phyloP scores from a whole-genome alignment of 352 stramenopile species.

The Phytophthora tubulina region DNA sequence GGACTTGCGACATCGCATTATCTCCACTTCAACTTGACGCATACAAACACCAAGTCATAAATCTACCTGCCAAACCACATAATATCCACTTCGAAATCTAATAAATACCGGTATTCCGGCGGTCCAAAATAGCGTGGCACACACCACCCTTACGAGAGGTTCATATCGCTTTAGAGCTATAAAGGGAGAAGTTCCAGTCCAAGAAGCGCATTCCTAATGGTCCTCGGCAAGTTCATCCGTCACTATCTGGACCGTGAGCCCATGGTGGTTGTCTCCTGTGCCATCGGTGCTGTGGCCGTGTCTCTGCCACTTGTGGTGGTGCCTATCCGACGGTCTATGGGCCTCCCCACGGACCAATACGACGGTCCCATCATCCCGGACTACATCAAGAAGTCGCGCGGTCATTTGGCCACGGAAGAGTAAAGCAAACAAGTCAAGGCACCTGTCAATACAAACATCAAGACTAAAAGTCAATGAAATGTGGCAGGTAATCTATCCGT shows the following conservation, averaged over 20 bases:
- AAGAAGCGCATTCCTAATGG: conserved; percentile 31
- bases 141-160: conserved; percentile 32
- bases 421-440: conserved; percentile 14
- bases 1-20: not conserved
- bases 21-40: conserved; percentile 27
- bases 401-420: conserved; percentile 64
- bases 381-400: conserved; percentile 79
- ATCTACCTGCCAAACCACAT: not conserved
- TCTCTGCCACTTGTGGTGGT: conserved; percentile 82
- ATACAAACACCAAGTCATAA: conserved; percentile 22
- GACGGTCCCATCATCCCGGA: conserved; percentile 85
- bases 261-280: conserved; percentile 86
- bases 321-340: conserved; percentile 84
- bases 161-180: conserved; percentile 19
- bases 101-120: conserved; percentile 19
- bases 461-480: conserved; percentile 5
- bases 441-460: conserved; percentile 21
- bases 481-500: conserved; percentile 23
- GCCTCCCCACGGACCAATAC: conserved; percentile 90
- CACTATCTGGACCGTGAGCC: conserved; percentile 89
- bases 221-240: conserved; percentile 79
- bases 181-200: conserved; percentile 14
- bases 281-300: conserved; percentile 77
- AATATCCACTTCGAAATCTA: not conserved
- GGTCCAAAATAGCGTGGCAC: conserved; percentile 17